phyloP scores from a whole-genome alignment of 2,329 filamentous ascomycete genomes.

The Tolypocladium guangdongense region DNA sequence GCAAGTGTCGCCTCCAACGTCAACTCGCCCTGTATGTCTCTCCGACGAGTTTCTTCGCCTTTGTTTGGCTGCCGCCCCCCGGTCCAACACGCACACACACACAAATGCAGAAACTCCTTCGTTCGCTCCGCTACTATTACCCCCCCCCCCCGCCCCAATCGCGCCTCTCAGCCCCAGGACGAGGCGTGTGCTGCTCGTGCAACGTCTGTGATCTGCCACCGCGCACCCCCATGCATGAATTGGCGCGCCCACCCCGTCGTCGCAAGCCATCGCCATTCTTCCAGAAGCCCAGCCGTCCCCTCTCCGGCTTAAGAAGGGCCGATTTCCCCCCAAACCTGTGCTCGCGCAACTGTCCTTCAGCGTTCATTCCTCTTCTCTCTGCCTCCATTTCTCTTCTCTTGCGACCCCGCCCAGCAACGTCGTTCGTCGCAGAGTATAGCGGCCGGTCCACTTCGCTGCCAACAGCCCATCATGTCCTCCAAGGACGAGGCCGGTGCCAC shows the following conservation, averaged over 20 bases:
- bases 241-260: neutral
- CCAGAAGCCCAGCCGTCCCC: slow-evolving; percentile 2
- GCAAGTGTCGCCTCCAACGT: neutral
- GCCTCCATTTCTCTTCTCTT: neutral
- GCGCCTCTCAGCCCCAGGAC: neutral
- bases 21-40: neutral
- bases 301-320: slow-evolving; percentile 2
- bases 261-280: slow-evolving; percentile 4
- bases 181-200: neutral
- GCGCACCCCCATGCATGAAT: neutral
- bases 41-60: neutral
- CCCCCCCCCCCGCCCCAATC: neutral
- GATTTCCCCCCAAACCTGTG: neutral
- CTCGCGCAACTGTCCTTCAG: neutral
- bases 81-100: neutral
- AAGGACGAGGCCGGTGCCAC: slow-evolving; percentile 6
- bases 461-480: slow-evolving; percentile 8
- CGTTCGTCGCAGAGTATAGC: neutral
- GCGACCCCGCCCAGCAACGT: neutral
- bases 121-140: neutral
- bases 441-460: neutral
- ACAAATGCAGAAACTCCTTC: neutral
- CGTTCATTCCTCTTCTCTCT: neutral
- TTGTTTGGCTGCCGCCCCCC: neutral
- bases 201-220: neutral